Evolutionary conservation across 345 rosid species (phyloP).

Genomic region (Corchorus olitorius): DNA sequence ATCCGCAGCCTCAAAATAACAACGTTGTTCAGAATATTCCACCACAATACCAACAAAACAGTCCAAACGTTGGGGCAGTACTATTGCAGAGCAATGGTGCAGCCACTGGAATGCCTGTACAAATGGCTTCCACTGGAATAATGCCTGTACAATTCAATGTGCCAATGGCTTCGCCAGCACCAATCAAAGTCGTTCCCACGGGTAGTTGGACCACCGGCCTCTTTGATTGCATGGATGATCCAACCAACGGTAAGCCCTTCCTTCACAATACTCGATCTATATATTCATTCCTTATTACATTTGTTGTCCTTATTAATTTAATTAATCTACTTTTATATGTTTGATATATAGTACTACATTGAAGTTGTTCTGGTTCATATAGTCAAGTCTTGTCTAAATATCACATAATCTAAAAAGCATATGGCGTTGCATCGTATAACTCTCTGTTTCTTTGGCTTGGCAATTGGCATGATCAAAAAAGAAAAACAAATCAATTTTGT

Average conservation of each 20-base stretch:
- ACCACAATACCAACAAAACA: constrained; percentile 5
- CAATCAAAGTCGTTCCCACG: neutral
- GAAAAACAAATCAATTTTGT: too few species aligned
- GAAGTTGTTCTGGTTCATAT: too few species aligned
- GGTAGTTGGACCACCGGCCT: constrained; percentile 37
- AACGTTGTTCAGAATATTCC: constrained; percentile 7
- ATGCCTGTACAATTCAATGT: neutral
- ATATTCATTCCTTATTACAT: too few species aligned
- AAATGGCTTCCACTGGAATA: neutral
- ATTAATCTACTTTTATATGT: too few species aligned
- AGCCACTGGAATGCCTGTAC: constrained; percentile 7
- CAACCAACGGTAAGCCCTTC: constrained; percentile 28
- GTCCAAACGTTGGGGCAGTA: constrained; percentile 12
- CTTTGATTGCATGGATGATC: constrained; percentile 42
- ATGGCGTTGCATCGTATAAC: too few species aligned
- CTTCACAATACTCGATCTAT: too few species aligned
- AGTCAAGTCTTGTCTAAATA: too few species aligned
- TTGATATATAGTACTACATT: too few species aligned
- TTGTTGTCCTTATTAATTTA: too few species aligned
- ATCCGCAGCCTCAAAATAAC: constrained; percentile 11
- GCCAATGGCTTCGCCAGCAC: neutral
- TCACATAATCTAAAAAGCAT: too few species aligned
- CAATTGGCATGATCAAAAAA: too few species aligned
- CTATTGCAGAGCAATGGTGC: constrained; percentile 15
- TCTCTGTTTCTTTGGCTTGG: too few species aligned